A percentile compares a stretch with the other conserved stretches of the same genome.
phyloP scores from a whole-genome alignment of 2,329 filamentous ascomycete species.

The Fonsecaea erecta region DNA sequence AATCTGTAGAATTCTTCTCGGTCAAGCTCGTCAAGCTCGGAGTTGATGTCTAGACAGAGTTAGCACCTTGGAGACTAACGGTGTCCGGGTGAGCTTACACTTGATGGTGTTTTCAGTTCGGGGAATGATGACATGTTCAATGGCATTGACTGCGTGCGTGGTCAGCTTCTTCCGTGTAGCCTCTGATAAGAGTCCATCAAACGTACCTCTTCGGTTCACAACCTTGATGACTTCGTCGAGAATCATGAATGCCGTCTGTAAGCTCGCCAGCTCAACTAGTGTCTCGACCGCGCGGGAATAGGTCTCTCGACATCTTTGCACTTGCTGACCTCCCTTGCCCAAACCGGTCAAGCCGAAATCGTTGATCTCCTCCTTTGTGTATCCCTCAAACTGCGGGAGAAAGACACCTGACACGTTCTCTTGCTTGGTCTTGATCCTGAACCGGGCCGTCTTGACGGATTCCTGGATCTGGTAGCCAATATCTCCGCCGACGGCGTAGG shows the following conservation, averaged over 20 bases:
- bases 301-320: constrained; percentile 91
- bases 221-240: constrained; percentile 99
- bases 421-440: constrained; percentile 91
- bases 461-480: constrained; percentile 98
- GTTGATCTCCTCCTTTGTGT: constrained; percentile 75
- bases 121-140: constrained; percentile 84
- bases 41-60: constrained; percentile 77
- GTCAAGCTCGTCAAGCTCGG: constrained; percentile 94
- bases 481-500: constrained; percentile 92
- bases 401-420: constrained; percentile 98
- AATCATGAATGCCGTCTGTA: constrained; percentile 90
- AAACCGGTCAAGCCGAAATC: constrained; percentile 96
- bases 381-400: constrained; percentile 91
- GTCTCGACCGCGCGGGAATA: constrained; percentile 96
- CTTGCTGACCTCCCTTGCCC: constrained; percentile 96
- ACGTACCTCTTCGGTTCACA: constrained; percentile 86
- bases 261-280: constrained; percentile 55
- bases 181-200: neutral
- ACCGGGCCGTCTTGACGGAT: constrained; percentile 88
- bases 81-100: constrained; percentile 58
- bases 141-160: constrained; percentile 75
- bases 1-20: constrained; percentile 97
- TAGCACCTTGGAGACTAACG: neutral
- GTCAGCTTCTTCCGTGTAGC: constrained; percentile 14
- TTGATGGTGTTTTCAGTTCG: constrained; percentile 99